Evolutionary conservation across 108 stramenopile species (phyloP).

Genomic region (Mediolabrus comicus): DNA sequence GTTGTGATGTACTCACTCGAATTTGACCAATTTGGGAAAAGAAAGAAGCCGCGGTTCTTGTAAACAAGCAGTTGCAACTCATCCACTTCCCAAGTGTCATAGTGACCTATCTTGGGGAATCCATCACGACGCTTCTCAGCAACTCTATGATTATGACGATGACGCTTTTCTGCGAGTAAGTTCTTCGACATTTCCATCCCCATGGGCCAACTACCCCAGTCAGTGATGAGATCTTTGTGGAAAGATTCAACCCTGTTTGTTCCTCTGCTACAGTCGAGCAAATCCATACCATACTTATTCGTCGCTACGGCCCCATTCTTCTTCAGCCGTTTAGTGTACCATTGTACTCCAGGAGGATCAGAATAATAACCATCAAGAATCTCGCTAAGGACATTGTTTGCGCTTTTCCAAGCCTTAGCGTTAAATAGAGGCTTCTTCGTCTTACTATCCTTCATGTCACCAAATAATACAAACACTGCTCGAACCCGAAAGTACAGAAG

Average conservation of each 20-base stretch:
- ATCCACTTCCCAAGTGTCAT: not conserved
- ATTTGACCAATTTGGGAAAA: constrained; percentile 1
- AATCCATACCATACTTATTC: constrained; percentile 4
- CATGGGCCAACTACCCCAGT: not conserved
- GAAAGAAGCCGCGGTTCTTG: not conserved
- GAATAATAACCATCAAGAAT: constrained; percentile 22
- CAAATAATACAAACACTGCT: constrained; percentile 42
- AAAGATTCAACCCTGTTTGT: constrained; percentile 7
- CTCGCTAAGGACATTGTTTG: constrained; percentile 34
- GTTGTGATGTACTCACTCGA: not conserved
- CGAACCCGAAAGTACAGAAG: constrained; percentile 3
- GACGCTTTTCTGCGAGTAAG: not conserved
- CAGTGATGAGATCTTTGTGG: not conserved
- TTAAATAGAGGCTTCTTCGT: constrained; percentile 31
- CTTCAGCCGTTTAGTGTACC: constrained; percentile 6
- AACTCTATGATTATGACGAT: not conserved
- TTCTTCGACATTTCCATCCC: not conserved
- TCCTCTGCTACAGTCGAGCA: constrained; percentile 11
- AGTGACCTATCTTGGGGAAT: not conserved
- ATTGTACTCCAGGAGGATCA: constrained; percentile 25
- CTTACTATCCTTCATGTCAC: constrained; percentile 12
- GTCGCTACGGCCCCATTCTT: constrained; percentile 7
- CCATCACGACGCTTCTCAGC: not conserved
- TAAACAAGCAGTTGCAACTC: not conserved
- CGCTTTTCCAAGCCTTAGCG: constrained; percentile 30